Conservation (phyloP, 2,329 filamentous ascomycete genomes). For the Colletotrichum magnum region DNA sequence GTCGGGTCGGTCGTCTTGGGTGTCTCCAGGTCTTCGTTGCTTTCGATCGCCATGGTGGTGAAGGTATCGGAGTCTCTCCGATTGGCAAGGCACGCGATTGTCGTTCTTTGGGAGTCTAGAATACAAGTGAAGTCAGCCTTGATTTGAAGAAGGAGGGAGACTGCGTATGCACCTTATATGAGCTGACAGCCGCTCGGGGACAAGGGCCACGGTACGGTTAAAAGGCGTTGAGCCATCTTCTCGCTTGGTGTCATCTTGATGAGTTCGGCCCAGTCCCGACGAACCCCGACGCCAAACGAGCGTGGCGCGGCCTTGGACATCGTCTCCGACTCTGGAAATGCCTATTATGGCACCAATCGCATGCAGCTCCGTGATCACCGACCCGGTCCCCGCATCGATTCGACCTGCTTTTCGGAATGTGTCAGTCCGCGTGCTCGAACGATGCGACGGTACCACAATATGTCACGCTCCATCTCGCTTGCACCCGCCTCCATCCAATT, state of each 20-base stretch:
- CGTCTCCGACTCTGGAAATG: neutral
- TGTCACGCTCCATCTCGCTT: neutral
- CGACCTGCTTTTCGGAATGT: conserved; percentile 12
- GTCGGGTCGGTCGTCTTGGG: conserved; percentile 16
- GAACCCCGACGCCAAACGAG: neutral
- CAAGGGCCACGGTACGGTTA: neutral
- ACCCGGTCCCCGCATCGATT: conserved; percentile 6
- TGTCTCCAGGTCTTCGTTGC: neutral
- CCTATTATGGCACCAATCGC: conserved; percentile 33
- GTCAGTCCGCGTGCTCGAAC: conserved; percentile 23
- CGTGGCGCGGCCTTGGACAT: neutral
- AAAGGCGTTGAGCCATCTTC: neutral
- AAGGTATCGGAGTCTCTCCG: too few species aligned
- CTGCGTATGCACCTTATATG: neutral
- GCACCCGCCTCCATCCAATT: neutral
- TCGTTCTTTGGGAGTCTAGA: too few species aligned
- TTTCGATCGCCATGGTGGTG: conserved; percentile 7
- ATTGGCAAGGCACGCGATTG: too few species aligned
- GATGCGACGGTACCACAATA: neutral
- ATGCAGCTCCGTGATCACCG: conserved; percentile 3
- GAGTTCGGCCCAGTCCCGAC: conserved; percentile 2
- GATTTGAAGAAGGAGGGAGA: neutral
- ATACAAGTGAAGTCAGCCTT: neutral
- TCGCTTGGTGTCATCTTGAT: conserved; percentile 18
- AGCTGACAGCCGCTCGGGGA: neutral